Conservation (phyloP, 257 asterid species). For the Solanum sejunctum region DNA sequence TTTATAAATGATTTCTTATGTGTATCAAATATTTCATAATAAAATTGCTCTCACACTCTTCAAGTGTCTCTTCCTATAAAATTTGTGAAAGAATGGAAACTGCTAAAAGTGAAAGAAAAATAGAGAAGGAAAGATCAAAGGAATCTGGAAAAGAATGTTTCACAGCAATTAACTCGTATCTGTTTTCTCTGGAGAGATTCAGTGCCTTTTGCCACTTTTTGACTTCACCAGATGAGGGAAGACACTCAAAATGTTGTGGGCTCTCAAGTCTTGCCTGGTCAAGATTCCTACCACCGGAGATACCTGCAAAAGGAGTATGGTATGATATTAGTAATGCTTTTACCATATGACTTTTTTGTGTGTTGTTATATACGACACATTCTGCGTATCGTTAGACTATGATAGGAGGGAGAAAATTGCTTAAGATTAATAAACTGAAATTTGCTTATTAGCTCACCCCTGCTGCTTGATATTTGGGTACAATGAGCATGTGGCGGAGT, state of each 20-base stretch:
- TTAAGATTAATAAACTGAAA: neutral
- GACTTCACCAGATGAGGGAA: slow-evolving; percentile 65
- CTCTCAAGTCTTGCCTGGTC: slow-evolving; percentile 93
- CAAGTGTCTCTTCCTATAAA: neutral
- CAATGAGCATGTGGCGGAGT: slow-evolving; percentile 77
- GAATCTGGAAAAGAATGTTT: neutral
- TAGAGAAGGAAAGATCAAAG: neutral
- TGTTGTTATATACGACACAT: neutral
- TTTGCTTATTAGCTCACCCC: slow-evolving; percentile 39
- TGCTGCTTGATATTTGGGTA: slow-evolving; percentile 70
- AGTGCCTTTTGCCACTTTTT: slow-evolving; percentile 38
- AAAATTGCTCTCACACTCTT: neutral
- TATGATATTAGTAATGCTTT: slow-evolving; percentile 10
- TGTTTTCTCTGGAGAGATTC: slow-evolving; percentile 5
- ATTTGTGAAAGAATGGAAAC: neutral
- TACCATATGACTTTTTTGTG: neutral
- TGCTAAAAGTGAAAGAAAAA: neutral
- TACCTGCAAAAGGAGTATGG: slow-evolving; percentile 29
- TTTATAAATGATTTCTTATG: neutral
- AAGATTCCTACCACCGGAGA: slow-evolving; percentile 74
- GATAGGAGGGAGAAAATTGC: neutral
- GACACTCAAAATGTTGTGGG: slow-evolving; percentile 68
- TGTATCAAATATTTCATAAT: neutral
- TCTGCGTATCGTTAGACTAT: neutral
- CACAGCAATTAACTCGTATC: neutral